A percentile compares a stretch with the other conserved stretches of the same genome.
These are phyloP conservation scores for Tephrocybe rancida DNA, from an alignment of 768 basidiomycete species.

Conservation along the genomic window DNA sequence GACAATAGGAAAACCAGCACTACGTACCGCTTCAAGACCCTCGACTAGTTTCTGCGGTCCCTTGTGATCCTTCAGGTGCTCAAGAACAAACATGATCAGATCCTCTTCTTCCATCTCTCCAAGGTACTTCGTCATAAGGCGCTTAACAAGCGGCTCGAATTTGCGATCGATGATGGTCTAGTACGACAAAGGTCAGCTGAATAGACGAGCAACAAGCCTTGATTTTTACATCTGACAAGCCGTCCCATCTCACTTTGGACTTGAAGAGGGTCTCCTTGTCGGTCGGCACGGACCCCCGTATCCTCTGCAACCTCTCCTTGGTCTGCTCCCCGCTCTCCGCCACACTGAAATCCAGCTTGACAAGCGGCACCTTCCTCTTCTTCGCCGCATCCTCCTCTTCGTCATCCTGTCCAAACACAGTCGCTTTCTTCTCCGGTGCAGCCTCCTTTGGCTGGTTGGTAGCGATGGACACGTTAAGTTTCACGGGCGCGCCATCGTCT, in stretches of 20 bases:
- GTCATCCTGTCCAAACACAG: slow-evolving; percentile 78
- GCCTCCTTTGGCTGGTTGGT: slow-evolving; percentile 44
- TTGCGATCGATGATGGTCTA: slow-evolving; percentile 84
- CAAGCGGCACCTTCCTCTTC: slow-evolving; percentile 84
- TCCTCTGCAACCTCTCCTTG: slow-evolving; percentile 78
- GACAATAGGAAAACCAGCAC: background rate
- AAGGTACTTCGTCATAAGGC: slow-evolving; percentile 83
- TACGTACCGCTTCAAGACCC: slow-evolving; percentile 86
- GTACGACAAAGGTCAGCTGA: slow-evolving; percentile 17
- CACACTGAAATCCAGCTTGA: slow-evolving; percentile 87
- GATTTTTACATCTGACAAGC: slow-evolving; percentile 75
- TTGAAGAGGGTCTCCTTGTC: slow-evolving; percentile 83
- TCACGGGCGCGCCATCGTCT: slow-evolving; percentile 91
- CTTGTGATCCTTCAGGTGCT: slow-evolving; percentile 92
- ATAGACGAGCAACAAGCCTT: background rate
- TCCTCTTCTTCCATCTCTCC: slow-evolving; percentile 95
- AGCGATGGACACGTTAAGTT: slow-evolving; percentile 76
- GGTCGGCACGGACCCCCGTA: slow-evolving; percentile 70
- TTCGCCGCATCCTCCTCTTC: slow-evolving; percentile 87
- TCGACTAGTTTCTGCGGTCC: slow-evolving; percentile 83
- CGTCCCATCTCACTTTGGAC: slow-evolving; percentile 90
- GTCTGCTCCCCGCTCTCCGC: slow-evolving; percentile 81
- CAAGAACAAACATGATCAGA: slow-evolving; percentile 90
- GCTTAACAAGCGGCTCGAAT: slow-evolving; percentile 81
- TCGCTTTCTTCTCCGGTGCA: slow-evolving; percentile 52